Evolutionary conservation across 371 early-diverging fungal species (phyloP).

Genomic region (Fennellomyces sp.): DNA sequence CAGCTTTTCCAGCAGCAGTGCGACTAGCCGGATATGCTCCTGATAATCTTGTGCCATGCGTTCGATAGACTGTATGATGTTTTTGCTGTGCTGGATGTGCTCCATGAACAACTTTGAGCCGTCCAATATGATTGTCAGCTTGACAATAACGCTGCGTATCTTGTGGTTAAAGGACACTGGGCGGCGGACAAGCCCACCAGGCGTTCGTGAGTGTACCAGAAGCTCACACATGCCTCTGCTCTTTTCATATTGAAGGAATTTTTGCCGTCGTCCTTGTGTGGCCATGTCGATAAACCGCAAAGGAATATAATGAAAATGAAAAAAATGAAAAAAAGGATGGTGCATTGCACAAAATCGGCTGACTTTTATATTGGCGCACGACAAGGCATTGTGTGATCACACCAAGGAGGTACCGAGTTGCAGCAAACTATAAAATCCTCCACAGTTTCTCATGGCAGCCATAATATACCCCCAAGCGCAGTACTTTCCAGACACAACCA

Average conservation of each 20-base stretch:
- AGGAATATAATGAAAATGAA: background rate
- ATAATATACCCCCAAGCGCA: no score
- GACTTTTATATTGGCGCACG: background rate
- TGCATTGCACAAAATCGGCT: background rate
- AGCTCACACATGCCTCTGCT: conserved; percentile 9
- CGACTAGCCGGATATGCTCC: background rate
- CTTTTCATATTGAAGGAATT: background rate
- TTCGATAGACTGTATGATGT: conserved; percentile 1
- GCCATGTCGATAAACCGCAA: background rate
- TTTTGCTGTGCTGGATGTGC: background rate
- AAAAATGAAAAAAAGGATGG: background rate
- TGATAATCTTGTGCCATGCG: background rate
- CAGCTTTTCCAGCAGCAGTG: background rate
- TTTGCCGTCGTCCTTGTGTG: background rate
- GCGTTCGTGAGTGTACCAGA: background rate
- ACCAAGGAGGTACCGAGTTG: no score
- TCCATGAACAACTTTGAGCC: background rate
- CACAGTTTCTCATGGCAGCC: no score
- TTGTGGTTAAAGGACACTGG: conserved; percentile 4
- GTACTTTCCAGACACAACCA: no score
- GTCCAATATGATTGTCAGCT: background rate
- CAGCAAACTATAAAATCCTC: no score
- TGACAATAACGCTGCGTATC: background rate
- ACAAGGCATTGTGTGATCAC: background rate
- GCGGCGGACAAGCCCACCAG: background rate